A percentile compares a stretch with the other conserved stretches of the same genome.
phyloP scores from a whole-genome alignment of 768 basidiomycete genomes.

The Leccinum longicurvipes region DNA sequence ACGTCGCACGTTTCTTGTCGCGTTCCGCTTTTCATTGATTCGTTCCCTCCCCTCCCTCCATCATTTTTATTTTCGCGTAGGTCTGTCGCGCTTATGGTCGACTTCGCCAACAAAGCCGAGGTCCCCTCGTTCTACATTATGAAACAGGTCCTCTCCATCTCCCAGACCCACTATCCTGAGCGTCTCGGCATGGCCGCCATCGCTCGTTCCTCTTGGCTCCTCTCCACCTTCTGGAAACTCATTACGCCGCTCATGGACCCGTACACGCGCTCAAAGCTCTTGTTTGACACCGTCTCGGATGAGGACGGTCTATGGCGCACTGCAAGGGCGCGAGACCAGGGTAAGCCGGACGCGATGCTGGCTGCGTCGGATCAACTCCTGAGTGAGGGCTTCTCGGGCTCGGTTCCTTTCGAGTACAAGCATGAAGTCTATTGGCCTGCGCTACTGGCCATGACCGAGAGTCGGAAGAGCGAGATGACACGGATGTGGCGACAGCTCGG shows the following conservation, averaged over 20 bases:
- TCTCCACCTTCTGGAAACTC: constrained; percentile 72
- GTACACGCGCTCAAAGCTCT: constrained; percentile 68
- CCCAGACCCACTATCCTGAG: no score
- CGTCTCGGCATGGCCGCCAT: constrained; percentile 42
- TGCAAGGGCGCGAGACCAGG: constrained; percentile 19
- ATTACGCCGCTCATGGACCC: constrained; percentile 84
- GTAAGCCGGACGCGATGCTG: constrained; percentile 30
- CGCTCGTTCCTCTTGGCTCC: constrained; percentile 75
- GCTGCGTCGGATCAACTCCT: constrained; percentile 67
- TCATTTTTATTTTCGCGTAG: no score
- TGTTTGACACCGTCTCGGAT: constrained; percentile 58
- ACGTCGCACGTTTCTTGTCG: constrained; percentile 22
- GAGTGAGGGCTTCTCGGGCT: no score
- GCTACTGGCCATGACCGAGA: constrained; percentile 52
- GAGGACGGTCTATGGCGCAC: constrained; percentile 25
- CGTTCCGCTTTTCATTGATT: no score
- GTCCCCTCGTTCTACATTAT: no score
- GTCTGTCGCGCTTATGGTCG: no score
- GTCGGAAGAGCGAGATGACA: constrained; percentile 47
- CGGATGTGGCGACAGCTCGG: no score
- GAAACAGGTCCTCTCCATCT: no score
- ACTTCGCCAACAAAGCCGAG: no score
- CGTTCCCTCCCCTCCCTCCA: no score
- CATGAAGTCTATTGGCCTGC: constrained; percentile 76
- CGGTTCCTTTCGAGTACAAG: constrained; percentile 61